Evolutionary conservation across 371 early-diverging fungal genomes (phyloP).

Genomic region (Mucor lusitanicus): DNA sequence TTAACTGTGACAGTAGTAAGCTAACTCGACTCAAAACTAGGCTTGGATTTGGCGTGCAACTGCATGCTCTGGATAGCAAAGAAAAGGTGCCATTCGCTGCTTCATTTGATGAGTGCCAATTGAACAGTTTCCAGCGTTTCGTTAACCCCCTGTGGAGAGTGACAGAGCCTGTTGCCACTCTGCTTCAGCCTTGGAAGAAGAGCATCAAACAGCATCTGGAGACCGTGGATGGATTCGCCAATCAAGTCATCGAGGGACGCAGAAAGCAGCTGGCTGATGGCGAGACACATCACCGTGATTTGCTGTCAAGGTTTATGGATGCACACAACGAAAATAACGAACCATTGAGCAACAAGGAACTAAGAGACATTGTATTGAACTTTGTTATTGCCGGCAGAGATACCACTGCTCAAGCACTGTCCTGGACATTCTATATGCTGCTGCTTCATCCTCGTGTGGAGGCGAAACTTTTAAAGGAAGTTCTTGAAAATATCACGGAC

Average conservation of each 20-base stretch:
- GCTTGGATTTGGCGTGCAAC: constrained; percentile 53
- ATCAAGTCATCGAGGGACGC: constrained; percentile 46
- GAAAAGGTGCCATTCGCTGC: constrained; percentile 50
- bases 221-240: constrained; percentile 52
- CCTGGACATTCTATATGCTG: constrained; percentile 70
- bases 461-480: constrained; percentile 58
- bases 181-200: constrained; percentile 32
- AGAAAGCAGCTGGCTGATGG: constrained; percentile 41
- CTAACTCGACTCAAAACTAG: background rate
- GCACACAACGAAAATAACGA: constrained; percentile 55
- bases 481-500: constrained; percentile 32
- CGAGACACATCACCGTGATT: constrained; percentile 48
- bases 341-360: constrained; percentile 45
- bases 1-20: background rate
- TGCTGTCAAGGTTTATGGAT: constrained; percentile 66
- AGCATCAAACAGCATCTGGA: constrained; percentile 43
- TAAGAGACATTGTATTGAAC: constrained; percentile 71
- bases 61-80: constrained; percentile 33
- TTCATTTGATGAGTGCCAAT: constrained; percentile 50
- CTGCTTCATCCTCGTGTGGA: constrained; percentile 55
- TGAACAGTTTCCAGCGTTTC: constrained; percentile 46
- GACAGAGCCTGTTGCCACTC: constrained; percentile 35
- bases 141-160: constrained; percentile 55
- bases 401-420: constrained; percentile 72
- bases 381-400: constrained; percentile 71